Base-by-base conservation (phyloP, 768 basidiomycete genomes). In the Ephemerocybe angulata region DNA sequence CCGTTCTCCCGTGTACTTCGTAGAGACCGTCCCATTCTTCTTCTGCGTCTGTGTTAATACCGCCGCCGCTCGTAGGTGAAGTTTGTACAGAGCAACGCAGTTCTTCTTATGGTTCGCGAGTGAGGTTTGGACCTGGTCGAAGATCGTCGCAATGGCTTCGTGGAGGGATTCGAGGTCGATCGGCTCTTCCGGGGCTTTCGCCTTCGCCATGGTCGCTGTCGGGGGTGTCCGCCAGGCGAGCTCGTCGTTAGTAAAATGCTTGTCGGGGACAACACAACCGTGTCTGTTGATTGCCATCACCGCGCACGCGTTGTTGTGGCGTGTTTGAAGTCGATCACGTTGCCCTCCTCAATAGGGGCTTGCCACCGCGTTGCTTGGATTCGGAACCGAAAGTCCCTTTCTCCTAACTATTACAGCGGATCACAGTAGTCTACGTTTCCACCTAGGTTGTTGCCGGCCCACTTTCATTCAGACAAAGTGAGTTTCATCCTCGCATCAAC, bases 51-150 rank as follows among this genome's bases (percentile, higher is more conserved):
- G 60, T 55, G 85, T 74, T 12, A 76, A 82, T 57, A 83, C 69
- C 15, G 67, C 67, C 6, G 84, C 81, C 11, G 87, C 85, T 55
- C 86, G 80, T 13, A 74, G 59, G 62, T 96, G 93, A 29, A 96
- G 70, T 67, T 96, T 94, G 75, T 90, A 82, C 1, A 98, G 79
- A 0, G 87, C 85, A 41, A 94, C 87, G 51, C 87, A 81, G 70
- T 97, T 97, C 77, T 98, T 98, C 62, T 90, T 88, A 71, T 98
- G 96, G 67, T 92, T 93, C 3, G 93, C 90, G 22, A 85, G 66
- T 0, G 89, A 86, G 19, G 69, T 70, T 65, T 97, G 94, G 0
- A 81, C 87, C 69, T 97, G 92, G 42, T 88, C 86, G 54, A 96
- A 95, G 19, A 79, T 72, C 12, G 62, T 61, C 1, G 75, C 68